Evolutionary conservation across 2,329 filamentous ascomycete genomes (phyloP), one percentile per base, ranked within the genome.

Genomic region (Tricladium varicosporioides): DNA sequence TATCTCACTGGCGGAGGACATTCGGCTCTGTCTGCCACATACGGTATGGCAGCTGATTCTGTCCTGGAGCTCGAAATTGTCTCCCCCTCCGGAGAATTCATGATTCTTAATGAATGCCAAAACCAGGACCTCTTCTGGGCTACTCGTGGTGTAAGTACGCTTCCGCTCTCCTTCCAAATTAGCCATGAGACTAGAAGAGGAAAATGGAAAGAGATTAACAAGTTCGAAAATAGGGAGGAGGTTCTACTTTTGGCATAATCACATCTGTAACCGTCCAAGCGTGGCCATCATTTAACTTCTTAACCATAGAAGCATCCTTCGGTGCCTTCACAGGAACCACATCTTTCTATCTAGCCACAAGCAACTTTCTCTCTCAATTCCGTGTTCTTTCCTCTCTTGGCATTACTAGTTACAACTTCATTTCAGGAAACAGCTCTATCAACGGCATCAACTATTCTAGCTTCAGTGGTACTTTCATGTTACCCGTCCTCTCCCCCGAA

Each of bases 111-210:
- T 49, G 78, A 80, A 43, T 75, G 78, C 10, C 73, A 80, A 42
- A 76, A 86, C 54, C 56, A 71, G 0, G 83, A 87, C 53, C 69
- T 88, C 0, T 87, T 85, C 67, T 88, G 84, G 85, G 85, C 85
- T 0, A 74, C 86, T 59, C 72, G 80, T 56, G 83, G 84, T 7
- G 77, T 82, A 70, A 69, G 76, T 73, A n/a, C 16, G 11, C 36
- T 10, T n/a, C 11, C 11, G n/a, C 10, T 40, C 9, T 40, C 9
- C n/a, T 40, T n/a, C 9, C 36, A 40, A 4, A 11, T 5, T 4
- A 4, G 22, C 22, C 22, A 3, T 7, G 4, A 27, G 7, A 27
- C 7, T 7, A 4, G 22, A 27, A 27, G 22, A 27, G 22, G 7
- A 27, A 27, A 27, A 7, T 4, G 22, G 4, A 27, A 27, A 27